Percentiles rank a stretch among this genome's conserved stretches.
Conservation (phyloP, 2,329 filamentous ascomycete species). For the Sporothrix brasiliensis region DNA sequence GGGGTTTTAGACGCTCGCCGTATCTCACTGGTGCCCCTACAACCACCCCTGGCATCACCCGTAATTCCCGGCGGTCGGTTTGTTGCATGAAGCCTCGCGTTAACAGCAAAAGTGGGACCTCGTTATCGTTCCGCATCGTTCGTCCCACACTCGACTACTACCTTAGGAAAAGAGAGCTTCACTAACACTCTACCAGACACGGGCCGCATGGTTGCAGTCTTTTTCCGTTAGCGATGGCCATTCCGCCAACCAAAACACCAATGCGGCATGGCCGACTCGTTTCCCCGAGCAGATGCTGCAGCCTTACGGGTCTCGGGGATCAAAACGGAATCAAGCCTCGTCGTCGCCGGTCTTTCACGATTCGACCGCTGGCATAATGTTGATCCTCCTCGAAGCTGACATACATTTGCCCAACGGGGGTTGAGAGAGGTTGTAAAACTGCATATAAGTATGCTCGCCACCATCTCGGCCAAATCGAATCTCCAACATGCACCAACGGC, state of each 20-base stretch:
- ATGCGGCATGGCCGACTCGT: neutral
- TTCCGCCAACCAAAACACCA: neutral
- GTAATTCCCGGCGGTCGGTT: conserved; percentile 14
- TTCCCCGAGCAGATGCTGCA: neutral
- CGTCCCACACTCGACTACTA: neutral
- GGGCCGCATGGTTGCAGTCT: neutral
- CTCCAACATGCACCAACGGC: neutral
- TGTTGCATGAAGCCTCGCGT: neutral
- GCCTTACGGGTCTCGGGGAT: neutral
- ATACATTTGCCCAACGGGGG: neutral
- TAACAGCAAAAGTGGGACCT: neutral
- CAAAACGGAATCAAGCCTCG: neutral
- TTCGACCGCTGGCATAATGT: neutral
- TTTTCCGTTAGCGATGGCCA: neutral
- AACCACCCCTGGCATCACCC: neutral
- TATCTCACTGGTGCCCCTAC: neutral
- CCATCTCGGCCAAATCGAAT: neutral
- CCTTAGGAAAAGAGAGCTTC: too few species aligned
- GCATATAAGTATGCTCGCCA: neutral
- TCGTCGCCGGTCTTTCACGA: conserved; percentile 9
- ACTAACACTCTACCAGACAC: neutral
- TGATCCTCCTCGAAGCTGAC: neutral
- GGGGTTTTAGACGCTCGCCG: neutral
- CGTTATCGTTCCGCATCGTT: neutral
- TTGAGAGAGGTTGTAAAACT: neutral